Evolutionary conservation across 768 basidiomycete species (phyloP), one percentile per base, ranked within the genome.

Genomic region (Pisolithus sp.): DNA sequence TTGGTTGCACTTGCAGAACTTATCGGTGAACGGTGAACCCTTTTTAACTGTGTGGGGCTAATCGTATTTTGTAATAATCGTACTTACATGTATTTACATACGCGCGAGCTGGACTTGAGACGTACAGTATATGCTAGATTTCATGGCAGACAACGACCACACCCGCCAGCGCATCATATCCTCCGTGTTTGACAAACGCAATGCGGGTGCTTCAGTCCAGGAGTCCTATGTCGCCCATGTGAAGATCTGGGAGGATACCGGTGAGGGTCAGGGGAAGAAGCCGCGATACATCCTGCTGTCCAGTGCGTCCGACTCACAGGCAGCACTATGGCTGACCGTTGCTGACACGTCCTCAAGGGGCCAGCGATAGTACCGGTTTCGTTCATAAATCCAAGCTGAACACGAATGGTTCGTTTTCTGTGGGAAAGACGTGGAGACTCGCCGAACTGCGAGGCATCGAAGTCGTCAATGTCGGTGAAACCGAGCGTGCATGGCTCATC

Each of bases 331-430:
- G n/a, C n/a, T 7, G 0, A 7, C 9, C 51, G 17, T 20, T 34
- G 7, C 54, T 59, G 13, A 62, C 42, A 4, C 3, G 15, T 10
- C 18, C 46, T 42, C 18, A 62, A 88, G 86, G 83, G 72, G 73
- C 83, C 4, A 71, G 65, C 53, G 79, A 79, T 57, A 81, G 83
- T 23, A 69, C 74, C 44, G 85, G 85, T 1, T 82, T 84, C 66
- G 80, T 99, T 18, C 94, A 99, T 79, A 99, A 99, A 71, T 93
- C 94, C 2, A 98, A 98, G 71, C 73, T 91, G 57, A 98, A 99
- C 65, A 84, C 86, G 40, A 98, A 97, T 63, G 86, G 89, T 31
- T 80, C 91, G 0, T 98, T 95, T 69, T 96, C 93, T 7, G 91
- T 98, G 45, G 96, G 96, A 6, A 99, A 99, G 74, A 92, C 95